Percentiles rank a stretch among this genome's conserved stretches.
Conservation (phyloP, 306 rosid genomes). For the Aeschynomene evenia region DNA sequence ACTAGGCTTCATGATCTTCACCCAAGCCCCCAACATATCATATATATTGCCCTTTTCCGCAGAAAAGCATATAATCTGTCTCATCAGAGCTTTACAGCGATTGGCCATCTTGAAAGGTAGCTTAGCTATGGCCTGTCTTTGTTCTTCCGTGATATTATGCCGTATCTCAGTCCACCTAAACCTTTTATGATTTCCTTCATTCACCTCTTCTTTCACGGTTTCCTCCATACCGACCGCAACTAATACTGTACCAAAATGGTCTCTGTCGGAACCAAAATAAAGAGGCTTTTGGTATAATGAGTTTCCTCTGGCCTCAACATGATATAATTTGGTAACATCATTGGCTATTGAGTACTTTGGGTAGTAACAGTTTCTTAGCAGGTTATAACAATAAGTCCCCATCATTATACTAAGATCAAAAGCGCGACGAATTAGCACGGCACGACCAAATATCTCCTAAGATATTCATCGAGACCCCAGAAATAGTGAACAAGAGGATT, state of each 20-base stretch:
- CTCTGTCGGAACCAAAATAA: slow-evolving; percentile 22
- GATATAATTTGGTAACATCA: slow-evolving; percentile 20
- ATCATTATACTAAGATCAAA: slow-evolving; percentile 25
- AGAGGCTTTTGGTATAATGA: slow-evolving; percentile 13
- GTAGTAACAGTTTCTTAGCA: slow-evolving; percentile 21
- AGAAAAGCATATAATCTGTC: slow-evolving; percentile 80
- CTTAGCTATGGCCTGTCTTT: slow-evolving; percentile 52
- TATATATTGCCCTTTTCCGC: slow-evolving; percentile 43
- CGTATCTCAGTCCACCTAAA: slow-evolving; percentile 64
- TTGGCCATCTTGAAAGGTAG: slow-evolving; percentile 65
- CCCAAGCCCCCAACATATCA: slow-evolving; percentile 74
- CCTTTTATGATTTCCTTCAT: slow-evolving; percentile 36
- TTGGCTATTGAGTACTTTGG: slow-evolving; percentile 35
- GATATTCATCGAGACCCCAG: slow-evolving; percentile 5
- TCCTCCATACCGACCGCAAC: slow-evolving; percentile 37
- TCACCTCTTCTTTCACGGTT: slow-evolving; percentile 24
- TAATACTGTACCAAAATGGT: slow-evolving; percentile 29
- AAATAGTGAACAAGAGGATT: neutral
- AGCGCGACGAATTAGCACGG: no score
- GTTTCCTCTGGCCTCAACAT: neutral
- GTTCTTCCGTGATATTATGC: slow-evolving; percentile 44
- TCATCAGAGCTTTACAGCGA: slow-evolving; percentile 76
- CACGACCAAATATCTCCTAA: neutral
- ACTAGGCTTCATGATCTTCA: slow-evolving; percentile 67
- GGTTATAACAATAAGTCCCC: slow-evolving; percentile 40